Base-by-base conservation (phyloP, 768 basidiomycete species). In the Pisolithus albus region DNA sequence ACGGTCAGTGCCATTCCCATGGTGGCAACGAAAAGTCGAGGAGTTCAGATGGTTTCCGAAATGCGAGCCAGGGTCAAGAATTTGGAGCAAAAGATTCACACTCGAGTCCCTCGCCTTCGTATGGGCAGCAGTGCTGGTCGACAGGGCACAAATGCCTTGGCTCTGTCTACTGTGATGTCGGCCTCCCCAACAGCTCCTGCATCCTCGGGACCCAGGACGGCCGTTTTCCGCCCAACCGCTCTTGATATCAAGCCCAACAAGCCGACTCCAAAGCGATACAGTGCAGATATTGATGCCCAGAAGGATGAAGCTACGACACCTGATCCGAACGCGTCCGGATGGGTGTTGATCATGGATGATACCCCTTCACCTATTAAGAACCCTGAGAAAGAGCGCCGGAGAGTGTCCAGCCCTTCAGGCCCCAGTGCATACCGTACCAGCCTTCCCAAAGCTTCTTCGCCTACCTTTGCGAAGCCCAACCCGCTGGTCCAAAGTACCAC, bases 321-420 rank as follows among this genome's bases (percentile, higher is more conserved):
- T 41, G 71, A 66, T 30, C 79, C 76, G 19, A 86, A 88, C 59
- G 71, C 83, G 10, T 80, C 87, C 36, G 88, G 88, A 50, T 92
- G 88, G 88, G 88, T 92, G 39, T 78, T 92, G 36, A 88, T 92
- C 46, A 89, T 90, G 88, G 89, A 91, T 57, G 89, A 90, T 61
- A 84, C 85, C 2, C 85, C 88, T 21, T 83, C 82, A 15, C 86
- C 84, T 19, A 73, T 72, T 28, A 85, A 81, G 64, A 73, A 77
- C 43, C 70, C 72, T 54, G 76, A 76, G 49, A 75, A 77, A 53
- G 80, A 82, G 61, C 72, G 74, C 53, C 74, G 84, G 52, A 75
- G 84, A 59, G 64, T 78, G 36, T 81, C 84, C 16, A 88, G 83
- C 56, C 84, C 86, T 19, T 72, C 75, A 47, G 77, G 74, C 26